Evolutionary conservation across 2,329 filamentous ascomycete genomes (phyloP).

Genomic region (Neofusicoccum cordaticola): DNA sequence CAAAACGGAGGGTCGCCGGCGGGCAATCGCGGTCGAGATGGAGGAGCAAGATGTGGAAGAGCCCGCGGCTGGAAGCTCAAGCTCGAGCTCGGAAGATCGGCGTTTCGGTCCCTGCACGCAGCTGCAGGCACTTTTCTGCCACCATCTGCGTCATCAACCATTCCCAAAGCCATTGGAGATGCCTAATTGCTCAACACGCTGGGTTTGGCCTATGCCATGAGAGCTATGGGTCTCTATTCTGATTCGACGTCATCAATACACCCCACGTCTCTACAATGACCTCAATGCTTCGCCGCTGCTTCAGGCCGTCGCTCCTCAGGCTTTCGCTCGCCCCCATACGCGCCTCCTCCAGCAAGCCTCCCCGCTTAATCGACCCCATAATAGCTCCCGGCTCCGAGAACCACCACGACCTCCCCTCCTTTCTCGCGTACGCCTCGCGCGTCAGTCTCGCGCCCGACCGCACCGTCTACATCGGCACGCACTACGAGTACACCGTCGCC

Average conservation of each 20-base stretch:
- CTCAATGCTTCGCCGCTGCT: neutral
- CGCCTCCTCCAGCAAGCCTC: neutral
- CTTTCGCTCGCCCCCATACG: neutral
- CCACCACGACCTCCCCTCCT: slow-evolving; percentile 64
- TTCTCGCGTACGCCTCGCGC: slow-evolving; percentile 61
- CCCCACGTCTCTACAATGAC: neutral
- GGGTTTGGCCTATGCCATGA: too few relatives aligned
- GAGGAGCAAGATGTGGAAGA: neutral
- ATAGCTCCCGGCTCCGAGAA: slow-evolving; percentile 35
- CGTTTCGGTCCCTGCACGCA: neutral
- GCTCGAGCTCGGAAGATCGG: slow-evolving; percentile 7
- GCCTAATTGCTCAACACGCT: neutral
- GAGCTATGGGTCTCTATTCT: neutral
- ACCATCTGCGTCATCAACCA: neutral
- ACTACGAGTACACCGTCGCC: slow-evolving; percentile 71
- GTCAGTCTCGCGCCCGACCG: slow-evolving; percentile 54
- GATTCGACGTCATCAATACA: too few relatives aligned
- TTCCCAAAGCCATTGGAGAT: neutral
- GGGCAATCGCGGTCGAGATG: neutral
- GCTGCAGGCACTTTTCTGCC: neutral
- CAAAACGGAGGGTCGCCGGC: neutral
- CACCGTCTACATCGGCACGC: slow-evolving; percentile 68
- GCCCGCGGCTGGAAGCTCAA: neutral
- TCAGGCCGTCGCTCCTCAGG: neutral
- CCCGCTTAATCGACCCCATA: neutral